Evolutionary conservation across 352 stramenopile genomes (phyloP), one percentile per base, ranked within the genome.

Genomic region (Halophytophthora batemanensis): DNA sequence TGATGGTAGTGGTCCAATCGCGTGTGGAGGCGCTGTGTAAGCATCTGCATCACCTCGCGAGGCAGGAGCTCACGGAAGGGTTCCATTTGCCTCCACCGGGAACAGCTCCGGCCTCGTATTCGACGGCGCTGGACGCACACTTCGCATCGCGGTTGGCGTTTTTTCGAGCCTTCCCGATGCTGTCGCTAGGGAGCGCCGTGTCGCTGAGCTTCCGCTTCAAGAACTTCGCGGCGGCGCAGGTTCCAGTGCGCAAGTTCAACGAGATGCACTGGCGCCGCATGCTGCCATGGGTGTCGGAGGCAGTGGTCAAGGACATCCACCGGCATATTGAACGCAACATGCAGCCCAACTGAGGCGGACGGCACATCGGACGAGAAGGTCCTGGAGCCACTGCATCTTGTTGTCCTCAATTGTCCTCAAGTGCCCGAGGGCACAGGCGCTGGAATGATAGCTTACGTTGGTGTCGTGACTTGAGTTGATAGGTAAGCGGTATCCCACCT

Each of bases 221-320:
- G 42, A 87, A 83, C 21, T 89, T 92, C 35, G 36, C 56, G 0
- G 77, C 72, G 6, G 53, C 29, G 22, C 71, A 89, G 40, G 69
- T 94, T 28, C 76, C 78, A 45, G 76, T 87, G 10, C 63, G 66
- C n/a, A 91, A 90, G 58, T 92, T 92, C 46, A 90, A 91, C 31
- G 57, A 74, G 22, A 90, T 90, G 76, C 84, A 94, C 60, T 94
- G 84, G 84, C 77, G 66, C 53, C 84, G 84, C 25, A 92, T 91
- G 81, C 51, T 94, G 25, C 84, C 84, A 25, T 93, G 78, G 82
- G 74, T 91, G 50, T 77, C 77, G 1, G 75, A 87, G 25, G 36
- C 52, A 14, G 64, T 56, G n/a, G 77, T 79, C 23, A 71, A 78
- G 48, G 59, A 69, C 23, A 73, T 90, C 49, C 58, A 71, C 38